A percentile compares a stretch with the other conserved stretches of the same genome.
These are phyloP conservation scores for Megacollybia marginata DNA, from an alignment of 768 basidiomycete species.

Conservation along the genomic window DNA sequence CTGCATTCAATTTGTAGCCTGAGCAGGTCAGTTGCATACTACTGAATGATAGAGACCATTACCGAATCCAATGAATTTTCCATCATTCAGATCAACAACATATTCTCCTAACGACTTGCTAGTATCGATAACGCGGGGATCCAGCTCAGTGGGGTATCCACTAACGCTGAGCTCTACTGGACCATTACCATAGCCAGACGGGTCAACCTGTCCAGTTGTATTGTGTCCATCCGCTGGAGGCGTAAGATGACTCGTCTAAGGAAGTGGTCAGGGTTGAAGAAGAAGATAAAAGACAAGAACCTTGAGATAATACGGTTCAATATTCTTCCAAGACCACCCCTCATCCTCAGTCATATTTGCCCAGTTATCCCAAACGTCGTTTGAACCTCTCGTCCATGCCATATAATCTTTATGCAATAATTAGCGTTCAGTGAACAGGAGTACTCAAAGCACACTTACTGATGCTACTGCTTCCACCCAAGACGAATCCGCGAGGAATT, in stretches of 20 bases:
- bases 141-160: neutral
- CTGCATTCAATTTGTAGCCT: constrained; percentile 6
- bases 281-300: neutral
- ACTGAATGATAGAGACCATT: neutral
- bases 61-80: neutral
- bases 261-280: neutral
- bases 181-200: neutral
- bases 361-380: constrained; percentile 46
- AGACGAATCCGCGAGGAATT: constrained; percentile 16
- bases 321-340: constrained; percentile 30
- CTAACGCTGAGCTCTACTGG: neutral
- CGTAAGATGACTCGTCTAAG: neutral
- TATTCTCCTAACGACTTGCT: neutral
- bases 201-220: neutral
- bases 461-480: constrained; percentile 18
- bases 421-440: neutral
- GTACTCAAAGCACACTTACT: constrained; percentile 8
- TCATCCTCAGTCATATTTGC: constrained; percentile 35
- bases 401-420: constrained; percentile 5
- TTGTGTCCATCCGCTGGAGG: neutral
- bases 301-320: constrained; percentile 11
- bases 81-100: neutral
- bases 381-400: constrained; percentile 23
- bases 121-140: neutral
- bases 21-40: neutral